A percentile compares a stretch with the other conserved stretches of the same genome.
Conservation (phyloP, 2,329 filamentous ascomycete genomes). For the Scortechinia acanthostroma region DNA sequence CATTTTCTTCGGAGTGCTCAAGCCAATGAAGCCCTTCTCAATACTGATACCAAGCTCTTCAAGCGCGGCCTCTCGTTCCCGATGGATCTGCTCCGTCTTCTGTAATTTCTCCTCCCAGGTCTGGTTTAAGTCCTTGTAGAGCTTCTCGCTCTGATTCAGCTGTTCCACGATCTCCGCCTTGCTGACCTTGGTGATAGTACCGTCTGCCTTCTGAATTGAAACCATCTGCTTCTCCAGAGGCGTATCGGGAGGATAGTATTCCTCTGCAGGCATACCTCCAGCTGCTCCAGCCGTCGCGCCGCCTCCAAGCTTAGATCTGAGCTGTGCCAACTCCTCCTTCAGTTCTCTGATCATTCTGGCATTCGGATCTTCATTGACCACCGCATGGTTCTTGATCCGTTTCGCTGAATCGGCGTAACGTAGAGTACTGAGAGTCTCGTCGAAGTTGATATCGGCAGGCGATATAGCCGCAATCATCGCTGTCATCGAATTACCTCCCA, state of each 20-base stretch:
- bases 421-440: constrained; percentile 90
- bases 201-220: constrained; percentile 81
- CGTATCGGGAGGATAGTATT: constrained; percentile 85
- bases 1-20: constrained; percentile 98
- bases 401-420: constrained; percentile 97
- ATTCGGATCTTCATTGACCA: constrained; percentile 97
- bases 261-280: constrained; percentile 52
- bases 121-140: constrained; percentile 91
- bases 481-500: constrained; percentile 98
- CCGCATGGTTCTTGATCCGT: constrained; percentile 98
- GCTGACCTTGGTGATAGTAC: constrained; percentile 85
- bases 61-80: constrained; percentile 86
- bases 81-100: constrained; percentile 95
- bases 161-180: constrained; percentile 98
- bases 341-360: constrained; percentile 97
- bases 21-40: constrained; percentile 91
- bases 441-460: constrained; percentile 97
- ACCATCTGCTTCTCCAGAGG: constrained; percentile 94
- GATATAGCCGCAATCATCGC: constrained; percentile 99
- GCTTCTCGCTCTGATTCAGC: constrained; percentile 89
- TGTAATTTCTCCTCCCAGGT: constrained; percentile 96
- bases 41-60: constrained; percentile 98
- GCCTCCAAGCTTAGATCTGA: constrained; percentile 77
- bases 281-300: constrained; percentile 30
- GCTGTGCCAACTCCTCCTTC: constrained; percentile 83